Evolutionary conservation across 768 basidiomycete genomes (phyloP).

Genomic region (Lentinula lateritia): DNA sequence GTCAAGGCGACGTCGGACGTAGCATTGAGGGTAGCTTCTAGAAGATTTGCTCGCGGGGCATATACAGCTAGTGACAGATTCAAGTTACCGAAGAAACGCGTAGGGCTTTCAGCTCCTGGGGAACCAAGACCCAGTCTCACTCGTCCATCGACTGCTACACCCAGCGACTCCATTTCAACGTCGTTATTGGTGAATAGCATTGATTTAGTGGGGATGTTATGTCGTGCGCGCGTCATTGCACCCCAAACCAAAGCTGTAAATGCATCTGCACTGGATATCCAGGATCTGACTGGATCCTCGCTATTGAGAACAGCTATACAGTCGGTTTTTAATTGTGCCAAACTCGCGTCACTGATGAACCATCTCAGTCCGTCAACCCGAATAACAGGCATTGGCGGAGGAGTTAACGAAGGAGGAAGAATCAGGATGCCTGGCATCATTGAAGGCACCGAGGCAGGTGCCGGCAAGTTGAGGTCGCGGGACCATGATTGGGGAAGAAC

Average conservation of each 20-base stretch:
- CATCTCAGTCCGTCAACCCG: conserved; percentile 2
- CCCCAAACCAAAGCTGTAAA: conserved; percentile 6
- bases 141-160: conserved; percentile 2
- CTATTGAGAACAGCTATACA: not conserved
- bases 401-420: not conserved
- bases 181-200: not conserved
- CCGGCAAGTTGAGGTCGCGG: not conserved
- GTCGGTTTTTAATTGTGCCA: not conserved
- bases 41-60: not conserved
- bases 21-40: not conserved
- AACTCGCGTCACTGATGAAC: not conserved
- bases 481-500: not conserved
- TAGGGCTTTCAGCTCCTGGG: not conserved
- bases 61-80: not conserved
- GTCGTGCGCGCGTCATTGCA: conserved; percentile 6
- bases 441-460: not conserved
- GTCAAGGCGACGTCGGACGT: not conserved
- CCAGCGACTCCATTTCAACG: not conserved
- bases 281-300: not conserved
- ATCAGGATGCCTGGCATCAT: not conserved
- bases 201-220: not conserved
- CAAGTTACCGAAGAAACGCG: conserved; percentile 4
- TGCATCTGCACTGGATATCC: conserved; percentile 7
- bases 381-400: not conserved
- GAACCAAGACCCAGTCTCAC: not conserved